phyloP scores from a whole-genome alignment of 2,329 filamentous ascomycete genomes.

The Plenodomus tracheiphilus region DNA sequence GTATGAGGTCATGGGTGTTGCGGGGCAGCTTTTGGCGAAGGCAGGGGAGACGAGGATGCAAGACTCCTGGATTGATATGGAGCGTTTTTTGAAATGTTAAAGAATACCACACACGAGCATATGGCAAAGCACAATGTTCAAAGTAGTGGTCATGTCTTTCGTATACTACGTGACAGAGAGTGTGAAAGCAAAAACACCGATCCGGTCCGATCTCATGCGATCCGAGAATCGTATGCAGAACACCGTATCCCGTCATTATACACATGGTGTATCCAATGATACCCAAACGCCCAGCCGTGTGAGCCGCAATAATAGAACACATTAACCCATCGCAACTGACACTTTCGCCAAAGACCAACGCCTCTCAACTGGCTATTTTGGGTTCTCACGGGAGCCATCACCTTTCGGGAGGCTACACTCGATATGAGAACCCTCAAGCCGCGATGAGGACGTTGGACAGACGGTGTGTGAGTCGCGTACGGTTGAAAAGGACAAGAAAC shows the following conservation, averaged over 20 bases:
- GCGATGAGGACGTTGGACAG: slow-evolving; percentile 8
- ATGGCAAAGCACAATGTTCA: neutral
- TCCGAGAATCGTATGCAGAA: neutral
- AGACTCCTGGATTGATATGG: no score
- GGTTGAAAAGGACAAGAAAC: neutral
- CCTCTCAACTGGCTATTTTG: slow-evolving; percentile 23
- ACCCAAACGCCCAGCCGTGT: neutral
- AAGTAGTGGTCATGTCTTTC: slow-evolving; percentile 1
- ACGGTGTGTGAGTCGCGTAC: slow-evolving; percentile 1
- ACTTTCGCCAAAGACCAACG: neutral
- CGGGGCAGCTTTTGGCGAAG: neutral
- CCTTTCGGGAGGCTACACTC: slow-evolving; percentile 20
- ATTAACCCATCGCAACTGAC: slow-evolving; percentile 1
- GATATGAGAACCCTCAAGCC: slow-evolving; percentile 21
- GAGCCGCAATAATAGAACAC: neutral
- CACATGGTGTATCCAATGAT: neutral
- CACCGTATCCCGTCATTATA: neutral
- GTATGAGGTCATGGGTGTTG: neutral
- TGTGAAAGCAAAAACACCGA: neutral
- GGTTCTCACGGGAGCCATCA: slow-evolving; percentile 20
- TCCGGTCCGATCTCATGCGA: neutral
- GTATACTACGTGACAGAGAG: slow-evolving; percentile 2
- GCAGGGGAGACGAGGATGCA: neutral
- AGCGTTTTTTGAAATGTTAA: no score
- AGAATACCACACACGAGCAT: no score